These are phyloP conservation scores for Aspergillus terreus DNA, from an alignment of 2,329 filamentous ascomycete species.

Conservation along the genomic window DNA sequence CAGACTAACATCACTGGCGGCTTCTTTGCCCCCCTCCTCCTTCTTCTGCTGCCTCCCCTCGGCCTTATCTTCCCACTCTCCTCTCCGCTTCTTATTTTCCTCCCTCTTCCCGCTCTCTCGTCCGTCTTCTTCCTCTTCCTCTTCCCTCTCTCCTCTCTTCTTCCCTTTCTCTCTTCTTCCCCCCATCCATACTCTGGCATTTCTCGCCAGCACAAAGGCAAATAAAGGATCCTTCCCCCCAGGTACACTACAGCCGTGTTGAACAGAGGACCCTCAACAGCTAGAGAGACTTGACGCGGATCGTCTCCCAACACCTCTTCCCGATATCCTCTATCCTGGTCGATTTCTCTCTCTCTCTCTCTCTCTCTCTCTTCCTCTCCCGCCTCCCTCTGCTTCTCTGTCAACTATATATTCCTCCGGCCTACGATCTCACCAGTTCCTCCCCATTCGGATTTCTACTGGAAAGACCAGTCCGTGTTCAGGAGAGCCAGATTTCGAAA, in stretches of 20 bases:
- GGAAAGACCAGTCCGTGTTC: not conserved
- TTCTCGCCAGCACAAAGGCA: slow-evolving; percentile 12
- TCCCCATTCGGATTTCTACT: slow-evolving; percentile 1
- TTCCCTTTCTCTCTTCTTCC: slow-evolving; percentile 6
- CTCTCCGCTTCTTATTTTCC: slow-evolving; percentile 20
- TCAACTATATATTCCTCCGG: slow-evolving; percentile 2
- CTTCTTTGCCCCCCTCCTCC: slow-evolving; percentile 13
- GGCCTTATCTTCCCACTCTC: slow-evolving; percentile 7
- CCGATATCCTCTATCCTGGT: not conserved
- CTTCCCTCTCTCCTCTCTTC: slow-evolving; percentile 10
- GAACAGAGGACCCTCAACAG: not conserved
- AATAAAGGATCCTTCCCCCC: slow-evolving; percentile 6
- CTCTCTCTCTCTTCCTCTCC: slow-evolving; percentile 22
- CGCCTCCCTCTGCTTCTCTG: slow-evolving; percentile 8
- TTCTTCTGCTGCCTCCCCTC: not conserved
- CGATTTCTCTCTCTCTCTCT: slow-evolving; percentile 15
- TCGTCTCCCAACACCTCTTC: slow-evolving; percentile 7
- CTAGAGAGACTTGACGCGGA: slow-evolving; percentile 8
- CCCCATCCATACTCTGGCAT: slow-evolving; percentile 14
- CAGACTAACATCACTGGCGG: not conserved
- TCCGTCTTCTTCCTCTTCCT: slow-evolving; percentile 26
- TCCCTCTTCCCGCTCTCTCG: slow-evolving; percentile 20
- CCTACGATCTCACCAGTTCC: not conserved
- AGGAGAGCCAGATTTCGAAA: not conserved
- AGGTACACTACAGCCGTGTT: slow-evolving; percentile 5